Percentiles rank a stretch among this genome's conserved stretches.
phyloP scores from a whole-genome alignment of 2,329 filamentous ascomycete species.

The Aspergillus caelatus region DNA sequence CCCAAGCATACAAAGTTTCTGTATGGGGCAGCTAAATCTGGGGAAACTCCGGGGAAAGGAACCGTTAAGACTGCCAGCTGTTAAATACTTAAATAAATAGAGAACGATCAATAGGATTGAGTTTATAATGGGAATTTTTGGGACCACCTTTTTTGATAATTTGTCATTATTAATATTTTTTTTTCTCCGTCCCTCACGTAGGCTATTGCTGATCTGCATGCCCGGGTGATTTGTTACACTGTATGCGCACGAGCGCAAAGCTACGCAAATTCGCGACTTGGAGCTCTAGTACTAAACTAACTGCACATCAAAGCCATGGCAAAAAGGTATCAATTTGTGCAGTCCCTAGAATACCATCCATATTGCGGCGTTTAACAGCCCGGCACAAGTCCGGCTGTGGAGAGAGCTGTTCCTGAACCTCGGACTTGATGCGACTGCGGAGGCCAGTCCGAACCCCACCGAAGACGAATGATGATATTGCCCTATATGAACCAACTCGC shows the following conservation, averaged over 20 bases:
- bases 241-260: not conserved
- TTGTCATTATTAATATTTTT: no score
- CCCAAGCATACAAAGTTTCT: not conserved
- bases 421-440: constrained; percentile 43
- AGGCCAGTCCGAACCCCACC: constrained; percentile 24
- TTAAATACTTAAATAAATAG: not conserved
- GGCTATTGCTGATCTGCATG: not conserved
- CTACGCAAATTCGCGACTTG: not conserved
- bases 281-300: not conserved
- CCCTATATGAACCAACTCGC: not conserved
- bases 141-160: not conserved
- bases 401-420: constrained; percentile 22
- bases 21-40: not conserved
- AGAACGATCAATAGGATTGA: not conserved
- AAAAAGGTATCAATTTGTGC: not conserved
- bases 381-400: constrained; percentile 37
- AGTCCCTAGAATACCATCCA: not conserved
- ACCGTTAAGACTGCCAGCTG: not conserved
- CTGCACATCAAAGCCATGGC: not conserved
- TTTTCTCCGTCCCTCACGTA: no score
- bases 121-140: not conserved
- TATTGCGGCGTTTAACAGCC: not conserved
- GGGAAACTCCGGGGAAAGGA: not conserved
- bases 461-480: constrained; percentile 12
- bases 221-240: not conserved